Evolutionary conservation across 2,329 filamentous ascomycete genomes (phyloP).

Genomic region (Fusarium decemcellulare): DNA sequence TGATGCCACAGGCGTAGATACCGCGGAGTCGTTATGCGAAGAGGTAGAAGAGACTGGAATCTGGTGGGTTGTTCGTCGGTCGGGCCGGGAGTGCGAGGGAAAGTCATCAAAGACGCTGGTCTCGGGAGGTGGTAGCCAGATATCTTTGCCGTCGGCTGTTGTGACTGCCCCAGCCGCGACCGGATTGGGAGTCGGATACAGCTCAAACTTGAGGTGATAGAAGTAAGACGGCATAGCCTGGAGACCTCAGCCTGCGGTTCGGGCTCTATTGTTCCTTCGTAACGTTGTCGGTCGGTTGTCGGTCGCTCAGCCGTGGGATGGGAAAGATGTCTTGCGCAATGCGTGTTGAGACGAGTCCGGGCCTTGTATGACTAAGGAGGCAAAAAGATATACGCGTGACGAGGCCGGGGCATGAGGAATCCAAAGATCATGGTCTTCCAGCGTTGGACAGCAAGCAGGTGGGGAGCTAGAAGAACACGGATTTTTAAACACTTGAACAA

Average conservation of each 20-base stretch:
- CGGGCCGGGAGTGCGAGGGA: slow-evolving; percentile 62
- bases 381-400: slow-evolving; percentile 31
- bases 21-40: slow-evolving; percentile 6
- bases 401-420: slow-evolving; percentile 1
- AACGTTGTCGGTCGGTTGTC: neutral
- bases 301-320: slow-evolving; percentile 7
- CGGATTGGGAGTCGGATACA: slow-evolving; percentile 66
- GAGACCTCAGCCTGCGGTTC: slow-evolving; percentile 2
- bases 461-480: neutral
- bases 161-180: slow-evolving; percentile 22
- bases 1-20: slow-evolving; percentile 2
- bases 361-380: slow-evolving; percentile 37
- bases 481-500: slow-evolving; percentile 19
- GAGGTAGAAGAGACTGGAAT: slow-evolving; percentile 15
- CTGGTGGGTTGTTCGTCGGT: slow-evolving; percentile 37
- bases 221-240: slow-evolving; percentile 72
- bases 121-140: slow-evolving; percentile 66
- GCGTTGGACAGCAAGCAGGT: neutral
- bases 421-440: slow-evolving; percentile 37
- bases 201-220: slow-evolving; percentile 77
- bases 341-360: neutral
- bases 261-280: neutral
- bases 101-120: slow-evolving; percentile 70
- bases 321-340: slow-evolving; percentile 1
- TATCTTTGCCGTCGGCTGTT: slow-evolving; percentile 35